Evolutionary conservation across 257 asterid species (phyloP).

Genomic region (Ligustrum vulgare): DNA sequence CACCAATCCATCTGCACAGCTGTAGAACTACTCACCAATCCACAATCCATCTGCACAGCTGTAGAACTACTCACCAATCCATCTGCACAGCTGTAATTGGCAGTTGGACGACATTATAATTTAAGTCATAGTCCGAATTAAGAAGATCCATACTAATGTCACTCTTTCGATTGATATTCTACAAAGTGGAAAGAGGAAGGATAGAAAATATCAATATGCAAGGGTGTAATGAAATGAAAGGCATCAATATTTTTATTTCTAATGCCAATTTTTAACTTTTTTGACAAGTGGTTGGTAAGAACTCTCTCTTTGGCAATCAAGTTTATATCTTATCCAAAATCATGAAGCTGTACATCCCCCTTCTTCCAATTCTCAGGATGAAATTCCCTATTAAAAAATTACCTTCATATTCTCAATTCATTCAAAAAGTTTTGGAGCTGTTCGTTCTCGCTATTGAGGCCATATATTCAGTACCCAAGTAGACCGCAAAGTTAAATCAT

Average conservation of each 20-base stretch:
- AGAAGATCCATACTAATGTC: neutral
- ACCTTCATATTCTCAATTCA: neutral
- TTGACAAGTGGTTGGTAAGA: neutral
- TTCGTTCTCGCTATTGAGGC: neutral
- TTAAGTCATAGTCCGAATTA: neutral
- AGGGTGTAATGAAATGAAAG: neutral
- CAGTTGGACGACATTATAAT: neutral
- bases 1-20: neutral
- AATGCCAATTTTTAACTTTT: neutral
- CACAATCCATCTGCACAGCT: neutral
- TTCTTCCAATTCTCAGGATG: conserved; percentile 8
- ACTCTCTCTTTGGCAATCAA: neutral
- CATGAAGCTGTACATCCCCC: neutral
- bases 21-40: neutral
- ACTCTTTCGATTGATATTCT: neutral
- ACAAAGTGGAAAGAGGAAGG: neutral
- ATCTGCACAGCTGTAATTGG: neutral
- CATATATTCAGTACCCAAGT: conserved; percentile 2
- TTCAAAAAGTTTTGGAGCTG: neutral
- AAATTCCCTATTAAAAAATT: neutral
- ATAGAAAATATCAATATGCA: neutral
- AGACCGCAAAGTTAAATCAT: neutral
- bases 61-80: neutral
- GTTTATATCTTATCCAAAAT: neutral
- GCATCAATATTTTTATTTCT: neutral